Base-by-base conservation (phyloP, 805 yeast genomes). In the Hermanozyma aechmeae region DNA sequence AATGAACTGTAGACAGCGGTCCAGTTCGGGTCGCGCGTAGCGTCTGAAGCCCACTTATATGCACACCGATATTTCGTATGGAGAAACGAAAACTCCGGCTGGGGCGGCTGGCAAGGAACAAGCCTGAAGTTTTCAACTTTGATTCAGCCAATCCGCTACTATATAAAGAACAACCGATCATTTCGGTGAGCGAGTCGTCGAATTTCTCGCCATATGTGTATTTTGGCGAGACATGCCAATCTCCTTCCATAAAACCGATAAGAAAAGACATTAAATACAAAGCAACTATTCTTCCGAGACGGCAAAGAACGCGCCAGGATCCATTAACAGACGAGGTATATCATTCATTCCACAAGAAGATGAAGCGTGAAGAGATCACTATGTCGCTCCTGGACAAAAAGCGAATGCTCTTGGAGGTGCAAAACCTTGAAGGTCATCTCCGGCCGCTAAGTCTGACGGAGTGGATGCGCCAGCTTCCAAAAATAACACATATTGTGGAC, bases 361-460 rank as follows among this genome's bases (percentile, higher is more conserved):
- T 79, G 74, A 71, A 68, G 37, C 70, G 70, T 31, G 77, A 76
- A 29, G 94, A 82, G 49, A 67, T 66, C 34, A 62, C 71, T 26
- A 74, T 78, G 70, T 54, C 62, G 16, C 60, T 59, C 20, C 56
- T 67, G 2, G 87, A 80, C 39, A 56, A 70, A 15, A 68, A 63
- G 27, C 63, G 68, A 31, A 58, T 75, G 25, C 54, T 67, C 27
- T 48, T 58, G 6, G 89, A 79, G 42, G 71, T 73, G 17, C 84
- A 77, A 30, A 65, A 63, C 13, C 60, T 73, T 20, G 50, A 58
- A 17, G 66, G 67, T 9, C 67, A 64, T 38, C 54, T 54, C 16
- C 49, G 57, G 32, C 51, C 70, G 32, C 48, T 62, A 3, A 34
- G 41, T 15, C 62, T 53, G 33, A 53, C 61, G 37, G 67, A 62